Percentiles rank a stretch among this genome's conserved stretches.
Evolutionary conservation across 176 grass and related monocot genomes (phyloP).

Genomic region (Otatea glauca): DNA sequence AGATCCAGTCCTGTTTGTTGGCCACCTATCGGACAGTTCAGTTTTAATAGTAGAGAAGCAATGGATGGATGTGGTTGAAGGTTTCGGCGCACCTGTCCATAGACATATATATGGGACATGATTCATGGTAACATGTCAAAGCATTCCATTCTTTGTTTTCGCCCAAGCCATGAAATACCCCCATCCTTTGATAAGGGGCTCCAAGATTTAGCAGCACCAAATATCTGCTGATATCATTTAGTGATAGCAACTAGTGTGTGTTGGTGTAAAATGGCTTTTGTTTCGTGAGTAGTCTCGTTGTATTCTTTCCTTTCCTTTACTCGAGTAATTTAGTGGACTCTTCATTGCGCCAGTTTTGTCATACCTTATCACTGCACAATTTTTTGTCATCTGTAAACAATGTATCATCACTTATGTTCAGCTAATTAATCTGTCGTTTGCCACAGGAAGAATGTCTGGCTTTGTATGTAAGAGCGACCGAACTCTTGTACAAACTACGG

Average conservation of each 20-base stretch:
- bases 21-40: conserved; percentile 74
- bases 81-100: conserved; percentile 66
- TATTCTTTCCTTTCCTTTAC: conserved; percentile 11
- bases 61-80: conserved; percentile 82
- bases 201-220: conserved; percentile 26
- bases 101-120: conserved; percentile 87
- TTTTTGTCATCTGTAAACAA: conserved; percentile 57
- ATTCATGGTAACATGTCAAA: neutral
- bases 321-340: conserved; percentile 30
- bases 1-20: conserved; percentile 76
- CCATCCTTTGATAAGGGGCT: neutral
- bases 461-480: neutral
- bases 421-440: conserved; percentile 24
- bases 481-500: no score
- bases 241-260: conserved; percentile 4
- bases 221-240: conserved; percentile 26
- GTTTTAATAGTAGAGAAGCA: conserved; percentile 80
- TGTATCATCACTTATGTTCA: conserved; percentile 36
- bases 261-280: conserved; percentile 18
- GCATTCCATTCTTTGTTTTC: conserved; percentile 4
- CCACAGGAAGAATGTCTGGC: neutral
- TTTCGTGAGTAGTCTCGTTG: conserved; percentile 5
- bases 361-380: conserved; percentile 34
- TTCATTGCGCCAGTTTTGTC: conserved; percentile 40
- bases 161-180: conserved; percentile 10